phyloP scores from a whole-genome alignment of 2,329 filamentous ascomycete genomes.

The Fusarium sororula region DNA sequence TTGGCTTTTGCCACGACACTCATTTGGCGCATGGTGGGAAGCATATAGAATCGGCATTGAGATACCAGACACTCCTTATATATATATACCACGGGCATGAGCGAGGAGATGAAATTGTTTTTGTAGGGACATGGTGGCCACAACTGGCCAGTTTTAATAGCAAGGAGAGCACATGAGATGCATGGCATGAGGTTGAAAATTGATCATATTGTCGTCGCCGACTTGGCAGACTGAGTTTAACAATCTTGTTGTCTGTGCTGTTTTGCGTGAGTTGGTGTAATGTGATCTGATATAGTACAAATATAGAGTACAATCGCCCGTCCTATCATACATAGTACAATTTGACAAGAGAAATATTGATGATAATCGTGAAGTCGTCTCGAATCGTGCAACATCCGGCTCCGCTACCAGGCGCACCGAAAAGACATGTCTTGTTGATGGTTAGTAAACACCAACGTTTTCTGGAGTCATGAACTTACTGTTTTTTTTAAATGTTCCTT shows the following conservation, averaged over 20 bases:
- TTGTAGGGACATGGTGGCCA: neutral
- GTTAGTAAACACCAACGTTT: neutral
- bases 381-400: conserved; percentile 1
- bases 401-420: conserved; percentile 8
- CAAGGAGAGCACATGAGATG: neutral
- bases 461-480: neutral
- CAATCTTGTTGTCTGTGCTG: conserved; percentile 4
- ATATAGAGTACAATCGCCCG: neutral
- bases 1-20: conserved; percentile 34
- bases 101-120: neutral
- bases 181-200: conserved; percentile 8
- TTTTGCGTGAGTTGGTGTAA: neutral
- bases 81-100: conserved; percentile 9
- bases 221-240: conserved; percentile 18
- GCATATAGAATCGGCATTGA: conserved; percentile 26
- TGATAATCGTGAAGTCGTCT: conserved; percentile 14
- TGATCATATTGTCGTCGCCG: conserved; percentile 13
- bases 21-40: conserved; percentile 38
- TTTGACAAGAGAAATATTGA: neutral
- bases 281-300: neutral
- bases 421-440: neutral
- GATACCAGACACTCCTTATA: conserved; percentile 42
- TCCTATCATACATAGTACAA: neutral
- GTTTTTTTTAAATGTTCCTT: neutral
- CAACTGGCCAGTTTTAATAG: conserved; percentile 12